Conservation (phyloP, 2,329 filamentous ascomycete species). For the Juglanconis sp. region DNA sequence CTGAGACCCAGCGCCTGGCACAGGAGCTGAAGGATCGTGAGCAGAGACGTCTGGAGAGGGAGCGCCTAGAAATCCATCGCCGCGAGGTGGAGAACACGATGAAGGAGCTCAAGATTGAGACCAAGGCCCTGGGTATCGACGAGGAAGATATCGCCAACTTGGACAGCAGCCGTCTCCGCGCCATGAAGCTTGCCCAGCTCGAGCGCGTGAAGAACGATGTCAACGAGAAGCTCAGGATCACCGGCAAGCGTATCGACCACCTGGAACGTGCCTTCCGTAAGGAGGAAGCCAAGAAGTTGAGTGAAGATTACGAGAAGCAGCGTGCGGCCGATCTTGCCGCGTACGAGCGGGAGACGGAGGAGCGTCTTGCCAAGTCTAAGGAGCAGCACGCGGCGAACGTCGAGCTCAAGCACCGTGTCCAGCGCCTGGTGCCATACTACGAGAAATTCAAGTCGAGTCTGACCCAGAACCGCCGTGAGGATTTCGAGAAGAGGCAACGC, state of each 20-base stretch:
- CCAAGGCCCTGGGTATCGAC: conserved; percentile 73
- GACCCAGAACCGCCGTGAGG: conserved; percentile 82
- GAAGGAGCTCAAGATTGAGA: conserved; percentile 83
- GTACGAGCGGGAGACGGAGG: conserved; percentile 74
- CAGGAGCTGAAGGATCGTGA: conserved; percentile 92
- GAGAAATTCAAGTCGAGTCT: conserved; percentile 79
- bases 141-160: conserved; percentile 79
- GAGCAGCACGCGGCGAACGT: conserved; percentile 89
- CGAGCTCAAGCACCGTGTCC: conserved; percentile 88
- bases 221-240: conserved; percentile 84
- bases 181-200: conserved; percentile 90
- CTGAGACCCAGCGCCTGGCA: conserved; percentile 83
- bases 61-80: conserved; percentile 85
- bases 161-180: conserved; percentile 85
- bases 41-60: conserved; percentile 77
- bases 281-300: conserved; percentile 90
- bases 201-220: conserved; percentile 98
- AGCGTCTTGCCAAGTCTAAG: conserved; percentile 78
- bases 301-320: conserved; percentile 81
- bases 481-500: conserved; percentile 92
- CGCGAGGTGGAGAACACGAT: conserved; percentile 92
- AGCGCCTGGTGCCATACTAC: conserved; percentile 78
- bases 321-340: conserved; percentile 72
- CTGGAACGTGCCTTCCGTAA: conserved; percentile 94
- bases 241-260: conserved; percentile 94